phyloP scores from a whole-genome alignment of 345 rosid genomes.

The Psidium friedrichsthalianum region DNA sequence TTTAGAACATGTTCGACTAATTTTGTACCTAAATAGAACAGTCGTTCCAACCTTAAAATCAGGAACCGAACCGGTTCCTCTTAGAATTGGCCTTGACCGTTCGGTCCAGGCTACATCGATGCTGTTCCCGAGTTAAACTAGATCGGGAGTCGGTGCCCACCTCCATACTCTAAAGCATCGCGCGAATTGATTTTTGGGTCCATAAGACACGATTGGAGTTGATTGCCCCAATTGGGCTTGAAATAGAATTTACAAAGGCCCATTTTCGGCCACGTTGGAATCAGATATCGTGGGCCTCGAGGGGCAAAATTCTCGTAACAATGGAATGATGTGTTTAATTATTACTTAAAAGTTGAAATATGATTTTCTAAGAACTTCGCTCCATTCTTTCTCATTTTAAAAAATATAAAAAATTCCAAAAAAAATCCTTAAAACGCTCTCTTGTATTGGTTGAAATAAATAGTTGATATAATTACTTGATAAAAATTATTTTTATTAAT shows the following conservation, averaged over 20 bases:
- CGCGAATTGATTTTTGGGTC: not conserved
- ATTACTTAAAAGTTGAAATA: not conserved
- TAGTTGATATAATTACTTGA: no score
- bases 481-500: no score
- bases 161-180: not conserved
- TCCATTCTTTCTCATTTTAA: no score
- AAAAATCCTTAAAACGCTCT: no score
- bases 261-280: not conserved
- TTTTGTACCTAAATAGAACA: not conserved
- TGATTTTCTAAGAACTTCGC: not conserved
- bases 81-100: not conserved
- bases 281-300: not conserved
- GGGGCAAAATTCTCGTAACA: not conserved
- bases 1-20: not conserved
- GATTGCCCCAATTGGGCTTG: not conserved
- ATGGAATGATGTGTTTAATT: not conserved
- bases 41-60: not conserved
- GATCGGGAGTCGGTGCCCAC: not conserved
- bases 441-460: no score
- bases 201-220: not conserved
- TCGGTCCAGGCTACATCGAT: not conserved
- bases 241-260: not conserved
- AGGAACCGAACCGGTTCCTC: not conserved
- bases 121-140: not conserved
- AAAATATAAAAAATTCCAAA: accelerated